Evolutionary conservation across 2,329 filamentous ascomycete species (phyloP), one percentile per base, ranked within the genome.

Genomic region (Venturia oleaginea): DNA sequence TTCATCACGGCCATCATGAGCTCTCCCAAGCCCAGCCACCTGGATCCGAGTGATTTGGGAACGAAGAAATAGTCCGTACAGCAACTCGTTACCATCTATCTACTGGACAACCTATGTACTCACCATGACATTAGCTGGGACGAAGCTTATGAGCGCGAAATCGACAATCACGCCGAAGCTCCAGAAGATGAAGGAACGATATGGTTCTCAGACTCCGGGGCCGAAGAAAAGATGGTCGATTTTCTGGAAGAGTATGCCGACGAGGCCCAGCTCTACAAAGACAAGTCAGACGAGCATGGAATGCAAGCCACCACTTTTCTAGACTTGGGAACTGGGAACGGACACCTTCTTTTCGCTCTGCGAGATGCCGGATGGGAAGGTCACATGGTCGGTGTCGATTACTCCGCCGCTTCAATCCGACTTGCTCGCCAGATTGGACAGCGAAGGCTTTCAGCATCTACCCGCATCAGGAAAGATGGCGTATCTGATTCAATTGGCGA

Each of bases 191-290:
- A 88, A 66, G 93, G 93, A 69, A 96, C 92, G 37, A 86, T 94
- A 70, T 99, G 94, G 94, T 99, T 99, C 82, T 89, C 92, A 74
- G 94, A 97, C 78, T 90, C 91, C 38, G 86, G 89, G 72, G 94
- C 94, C 67, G 91, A 96, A 72, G 81, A 86, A 67, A 92, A 92
- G 72, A 86, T 96, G 66, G 76, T 96, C 30, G 75, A 79, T 11
- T 92, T 88, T 73, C 76, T 82, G 6, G 74, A 76, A 17, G 67
- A 70, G 6, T 83, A 96, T 8, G 79, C 79, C 3, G 76, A 79
- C 3, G 75, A 79, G 17, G 75, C 75, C 1, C 76, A 80, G 34
- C 73, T 84, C 67, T 72, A 75, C 68, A 80, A 72, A 62, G 69
- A 67, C 11, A 55, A 66, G 30, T 2, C 24, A n/a, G 65, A 66